phyloP scores from a whole-genome alignment of 2,329 filamentous ascomycete species.

The Leptographium wingfieldii region DNA sequence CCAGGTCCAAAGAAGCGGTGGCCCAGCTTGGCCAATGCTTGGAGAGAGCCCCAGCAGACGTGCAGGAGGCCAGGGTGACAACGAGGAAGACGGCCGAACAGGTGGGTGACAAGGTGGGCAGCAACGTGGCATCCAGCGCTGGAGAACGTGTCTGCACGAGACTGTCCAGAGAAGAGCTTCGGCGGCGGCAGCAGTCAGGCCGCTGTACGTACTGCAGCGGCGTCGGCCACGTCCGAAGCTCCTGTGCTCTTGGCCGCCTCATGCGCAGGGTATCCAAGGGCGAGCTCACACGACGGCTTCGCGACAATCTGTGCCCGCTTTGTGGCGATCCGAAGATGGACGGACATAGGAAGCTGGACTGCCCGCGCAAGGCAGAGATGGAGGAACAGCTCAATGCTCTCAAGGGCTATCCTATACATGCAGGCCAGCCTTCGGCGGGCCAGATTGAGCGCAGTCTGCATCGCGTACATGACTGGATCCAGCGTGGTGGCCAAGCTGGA shows the following conservation, averaged over 20 bases:
- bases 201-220: constrained; percentile 10
- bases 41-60: not conserved
- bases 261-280: constrained; percentile 8
- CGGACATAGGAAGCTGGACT: constrained; percentile 6
- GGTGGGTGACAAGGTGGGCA: not conserved
- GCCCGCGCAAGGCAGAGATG: not conserved
- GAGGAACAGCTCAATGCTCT: not conserved
- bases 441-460: not conserved
- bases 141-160: not conserved
- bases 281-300: constrained; percentile 1
- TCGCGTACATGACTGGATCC: not conserved
- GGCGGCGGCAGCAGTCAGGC: not conserved
- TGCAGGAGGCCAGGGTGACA: not conserved
- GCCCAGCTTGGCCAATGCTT: too few species aligned
- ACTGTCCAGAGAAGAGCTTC: constrained; percentile 3
- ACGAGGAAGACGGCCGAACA: not conserved
- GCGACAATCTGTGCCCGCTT: constrained; percentile 5
- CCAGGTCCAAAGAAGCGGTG: too few species aligned
- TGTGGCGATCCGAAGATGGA: constrained; percentile 8
- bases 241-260: constrained; percentile 7
- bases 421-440: not conserved
- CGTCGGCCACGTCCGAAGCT: constrained; percentile 2
- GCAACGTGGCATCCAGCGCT: not conserved
- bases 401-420: not conserved
- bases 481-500: not conserved